Conservation (phyloP, 2,329 filamentous ascomycete genomes). For the Talaromyces marneffei region DNA sequence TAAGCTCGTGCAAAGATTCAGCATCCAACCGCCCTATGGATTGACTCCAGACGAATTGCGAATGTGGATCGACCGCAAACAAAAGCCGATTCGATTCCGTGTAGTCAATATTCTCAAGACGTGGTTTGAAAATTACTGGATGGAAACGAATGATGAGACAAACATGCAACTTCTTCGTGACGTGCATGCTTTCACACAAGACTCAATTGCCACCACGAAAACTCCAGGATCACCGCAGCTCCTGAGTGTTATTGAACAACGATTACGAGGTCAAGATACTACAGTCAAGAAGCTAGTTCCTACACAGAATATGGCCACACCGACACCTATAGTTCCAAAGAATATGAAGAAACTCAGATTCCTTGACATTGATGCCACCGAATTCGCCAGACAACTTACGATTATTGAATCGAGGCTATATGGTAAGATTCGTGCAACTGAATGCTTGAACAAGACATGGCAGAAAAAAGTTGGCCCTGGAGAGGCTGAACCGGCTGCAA, state of each 20-base stretch:
- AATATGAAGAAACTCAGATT: conserved; percentile 99
- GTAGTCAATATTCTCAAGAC: conserved; percentile 97
- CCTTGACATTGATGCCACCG: conserved; percentile 87
- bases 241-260: conserved; percentile 81
- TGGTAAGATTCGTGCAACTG: conserved; percentile 89
- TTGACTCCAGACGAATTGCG: conserved; percentile 71
- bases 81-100: conserved; percentile 90
- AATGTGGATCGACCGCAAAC: conserved; percentile 85
- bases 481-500: conserved; percentile 73
- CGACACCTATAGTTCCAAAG: conserved; percentile 87
- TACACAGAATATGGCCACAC: conserved; percentile 75
- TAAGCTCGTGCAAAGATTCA: conserved; percentile 83
- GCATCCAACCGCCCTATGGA: conserved; percentile 82
- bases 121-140: conserved; percentile 99
- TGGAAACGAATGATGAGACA: conserved; percentile 84
- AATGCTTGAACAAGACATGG: conserved; percentile 98
- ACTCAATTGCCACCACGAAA: conserved; percentile 87
- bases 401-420: conserved; percentile 95
- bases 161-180: conserved; percentile 81
- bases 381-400: conserved; percentile 95
- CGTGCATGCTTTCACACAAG: conserved; percentile 84
- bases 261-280: conserved; percentile 80
- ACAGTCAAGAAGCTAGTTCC: conserved; percentile 80
- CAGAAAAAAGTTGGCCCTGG: conserved; percentile 80
- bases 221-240: conserved; percentile 81